Evolutionary conservation across 2,329 filamentous ascomycete species (phyloP).

Genomic region (Pseudogymnoascus sp.): DNA sequence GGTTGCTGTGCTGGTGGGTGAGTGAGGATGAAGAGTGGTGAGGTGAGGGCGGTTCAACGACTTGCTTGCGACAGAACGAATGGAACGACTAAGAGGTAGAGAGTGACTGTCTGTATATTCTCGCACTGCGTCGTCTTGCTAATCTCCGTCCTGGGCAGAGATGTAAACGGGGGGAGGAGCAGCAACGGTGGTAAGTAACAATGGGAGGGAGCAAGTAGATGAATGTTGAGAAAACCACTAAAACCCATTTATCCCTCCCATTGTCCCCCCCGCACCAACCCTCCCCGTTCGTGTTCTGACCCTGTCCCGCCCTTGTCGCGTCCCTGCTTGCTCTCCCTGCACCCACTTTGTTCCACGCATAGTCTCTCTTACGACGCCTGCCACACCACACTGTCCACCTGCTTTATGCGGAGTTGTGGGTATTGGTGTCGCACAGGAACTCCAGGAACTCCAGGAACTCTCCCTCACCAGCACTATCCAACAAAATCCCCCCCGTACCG

Average conservation of each 20-base stretch:
- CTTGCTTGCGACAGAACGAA: neutral
- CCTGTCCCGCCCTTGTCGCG: neutral
- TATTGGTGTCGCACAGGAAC: neutral
- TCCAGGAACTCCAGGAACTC: too few relatives aligned
- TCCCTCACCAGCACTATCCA: neutral
- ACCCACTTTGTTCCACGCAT: neutral
- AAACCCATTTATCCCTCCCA: neutral
- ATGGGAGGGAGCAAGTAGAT: neutral
- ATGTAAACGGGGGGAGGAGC: neutral
- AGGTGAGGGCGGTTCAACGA: neutral
- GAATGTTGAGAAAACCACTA: constrained; percentile 7
- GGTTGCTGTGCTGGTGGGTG: neutral
- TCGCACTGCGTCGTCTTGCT: neutral
- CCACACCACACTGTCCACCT: neutral
- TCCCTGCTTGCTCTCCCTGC: neutral
- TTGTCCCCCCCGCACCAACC: neutral
- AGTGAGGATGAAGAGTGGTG: neutral
- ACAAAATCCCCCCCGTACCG: neutral
- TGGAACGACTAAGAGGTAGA: neutral
- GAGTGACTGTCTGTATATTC: constrained; percentile 4
- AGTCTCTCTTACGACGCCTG: neutral
- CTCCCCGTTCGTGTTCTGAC: neutral
- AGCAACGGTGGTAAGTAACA: neutral
- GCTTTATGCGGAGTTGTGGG: constrained; percentile 3
- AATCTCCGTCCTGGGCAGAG: neutral